Evolutionary conservation across 1,284 basidiomycete genomes (phyloP), one percentile per base, ranked within the genome.

Genomic region (Malassezia obtusa): DNA sequence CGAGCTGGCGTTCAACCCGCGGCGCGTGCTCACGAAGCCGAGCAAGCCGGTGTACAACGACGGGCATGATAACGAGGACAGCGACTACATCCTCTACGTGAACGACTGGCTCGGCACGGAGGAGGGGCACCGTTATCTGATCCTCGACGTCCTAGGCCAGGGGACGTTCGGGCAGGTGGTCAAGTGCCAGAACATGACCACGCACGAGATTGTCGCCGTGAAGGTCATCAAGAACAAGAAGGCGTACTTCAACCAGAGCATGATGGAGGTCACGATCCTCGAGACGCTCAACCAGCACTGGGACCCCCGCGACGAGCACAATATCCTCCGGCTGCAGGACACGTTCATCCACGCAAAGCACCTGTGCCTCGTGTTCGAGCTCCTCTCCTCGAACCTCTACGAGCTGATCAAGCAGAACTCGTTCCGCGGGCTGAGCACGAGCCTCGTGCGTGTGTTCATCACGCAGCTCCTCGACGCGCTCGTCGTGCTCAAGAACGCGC

Each of bases 221-320:
- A 98, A 98, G 76, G 94, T 98, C 15, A 90, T 98, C 69, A 98
- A 98, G 80, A 98, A 98, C 77, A 98, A 98, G 76, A 92, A 92
- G 2, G 92, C 92, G 0, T 98, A 98, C 77, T 91, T 95, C 76
- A 94, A 96, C 73, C 92, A 98, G 78, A 89, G 86, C 77, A 96
- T 95, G 87, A 98, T 98, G 92, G 94, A 98, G 76, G 94, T 98
- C 22, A 95, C 91, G 0, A 96, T 98, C 61, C 79, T 98, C 45
- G 89, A 96, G 72, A 79, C 92, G 89, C 80, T 73, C 47, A 73
- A 73, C 49, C 65, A 64, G 39, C 67, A 68, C 43, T 71, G 69
- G 68, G 71, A 99, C 76, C 88, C 90, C 2, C 81, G 85, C 52
- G 92, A 98, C 77, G 84, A 89, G 75, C 91, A 96, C 73, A 92